Evolutionary conservation across 1,139 yeast genomes (phyloP).

Genomic region (Blastobotrys proliferans): DNA sequence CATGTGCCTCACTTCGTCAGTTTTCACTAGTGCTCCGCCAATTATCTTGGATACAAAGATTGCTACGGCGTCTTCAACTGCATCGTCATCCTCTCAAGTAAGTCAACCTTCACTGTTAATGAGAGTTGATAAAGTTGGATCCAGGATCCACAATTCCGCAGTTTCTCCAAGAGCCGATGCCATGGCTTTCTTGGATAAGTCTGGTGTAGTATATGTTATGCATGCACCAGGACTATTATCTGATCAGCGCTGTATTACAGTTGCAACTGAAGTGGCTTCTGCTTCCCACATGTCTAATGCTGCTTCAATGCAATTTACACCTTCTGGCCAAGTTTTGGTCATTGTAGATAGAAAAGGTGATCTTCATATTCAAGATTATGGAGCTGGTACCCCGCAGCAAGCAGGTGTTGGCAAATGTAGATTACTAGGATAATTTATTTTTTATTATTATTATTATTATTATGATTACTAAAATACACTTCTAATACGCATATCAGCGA

Average conservation of each 20-base stretch:
- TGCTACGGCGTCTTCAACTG: constrained; percentile 26
- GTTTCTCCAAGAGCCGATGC: constrained; percentile 86
- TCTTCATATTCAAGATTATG: constrained; percentile 76
- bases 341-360: constrained; percentile 78
- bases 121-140: constrained; percentile 77
- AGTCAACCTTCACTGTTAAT: constrained; percentile 54
- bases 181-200: constrained; percentile 71
- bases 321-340: constrained; percentile 75
- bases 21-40: constrained; percentile 55
- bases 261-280: constrained; percentile 67
- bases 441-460: constrained; percentile 5
- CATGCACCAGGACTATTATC: constrained; percentile 47
- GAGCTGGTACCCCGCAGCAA: constrained; percentile 76
- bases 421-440: constrained; percentile 23
- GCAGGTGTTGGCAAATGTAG: constrained; percentile 73
- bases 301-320: constrained; percentile 70
- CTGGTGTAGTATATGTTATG: constrained; percentile 70
- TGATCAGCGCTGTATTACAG: constrained; percentile 56
- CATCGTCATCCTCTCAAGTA: constrained; percentile 29
- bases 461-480: constrained; percentile 36
- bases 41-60: constrained; percentile 56
- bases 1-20: constrained; percentile 61
- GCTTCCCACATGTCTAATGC: constrained; percentile 62
- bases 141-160: constrained; percentile 65
- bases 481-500: constrained; percentile 55